A percentile compares a stretch with the other conserved stretches of the same genome.
These are phyloP conservation scores for Sclerotinia minor DNA, from an alignment of 2,329 filamentous ascomycete species.

Conservation along the genomic window DNA sequence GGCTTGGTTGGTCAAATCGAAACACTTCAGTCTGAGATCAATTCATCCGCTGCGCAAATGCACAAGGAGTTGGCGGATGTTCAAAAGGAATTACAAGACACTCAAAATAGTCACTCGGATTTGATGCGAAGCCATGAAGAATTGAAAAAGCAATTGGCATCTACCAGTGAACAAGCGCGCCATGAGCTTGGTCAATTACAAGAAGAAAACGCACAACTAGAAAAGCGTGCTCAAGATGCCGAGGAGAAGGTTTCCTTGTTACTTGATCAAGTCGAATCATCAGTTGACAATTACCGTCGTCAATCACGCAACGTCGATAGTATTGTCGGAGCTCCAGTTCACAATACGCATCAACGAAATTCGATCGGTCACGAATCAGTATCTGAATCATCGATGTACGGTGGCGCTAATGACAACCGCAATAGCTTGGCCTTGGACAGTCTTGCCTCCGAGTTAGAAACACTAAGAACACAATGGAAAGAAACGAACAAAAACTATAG, in stretches of 20 bases:
- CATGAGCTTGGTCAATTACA: constrained; percentile 79
- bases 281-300: constrained; percentile 91
- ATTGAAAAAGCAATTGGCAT: constrained; percentile 56
- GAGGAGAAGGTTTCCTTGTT: constrained; percentile 91
- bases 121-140: constrained; percentile 58
- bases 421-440: constrained; percentile 79
- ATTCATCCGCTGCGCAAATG: constrained; percentile 63
- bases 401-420: constrained; percentile 48
- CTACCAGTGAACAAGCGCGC: constrained; percentile 55
- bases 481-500: constrained; percentile 94
- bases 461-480: constrained; percentile 89
- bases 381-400: constrained; percentile 58
- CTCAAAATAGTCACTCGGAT: constrained; percentile 68
- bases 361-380: constrained; percentile 53
- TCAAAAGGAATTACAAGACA: constrained; percentile 65
- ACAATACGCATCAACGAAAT: constrained; percentile 43
- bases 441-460: constrained; percentile 88
- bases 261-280: constrained; percentile 90
- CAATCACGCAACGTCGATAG: constrained; percentile 62
- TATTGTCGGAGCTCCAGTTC: constrained; percentile 46
- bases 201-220: constrained; percentile 76
- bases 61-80: constrained; percentile 70
- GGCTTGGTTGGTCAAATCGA: constrained; percentile 68
- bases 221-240: constrained; percentile 82
- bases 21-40: constrained; percentile 67